Evolutionary conservation across 768 basidiomycete species (phyloP), one percentile per base, ranked within the genome.

Genomic region (Tricholoma matsutake): DNA sequence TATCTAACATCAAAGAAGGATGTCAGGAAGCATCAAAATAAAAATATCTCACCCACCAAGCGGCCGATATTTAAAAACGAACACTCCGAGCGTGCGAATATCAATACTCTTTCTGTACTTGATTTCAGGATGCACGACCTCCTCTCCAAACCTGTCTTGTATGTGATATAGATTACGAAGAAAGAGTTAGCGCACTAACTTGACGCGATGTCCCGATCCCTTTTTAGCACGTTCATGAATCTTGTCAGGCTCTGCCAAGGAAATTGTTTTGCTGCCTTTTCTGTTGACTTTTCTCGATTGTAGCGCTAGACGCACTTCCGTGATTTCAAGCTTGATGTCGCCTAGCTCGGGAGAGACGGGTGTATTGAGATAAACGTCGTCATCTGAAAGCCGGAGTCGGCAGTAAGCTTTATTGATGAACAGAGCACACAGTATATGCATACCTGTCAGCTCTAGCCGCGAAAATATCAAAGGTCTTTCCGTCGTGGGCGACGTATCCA

Each of bases 401-500:
- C 13, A 34, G 37, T 47, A 18, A 0, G 4, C 10, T 10, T 11
- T 9, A 20, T 56, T 1, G 18, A 56, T 25, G 22, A 3, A 25
- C 22, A 25, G 22, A 25, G 22, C 22, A 25, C 22, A 37, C 1
- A 2, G 53, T 22, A 31, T 25, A 7, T 14, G 16, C 37, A 11
- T 25, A 61, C 69, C 69, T 1, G 69, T 70, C 20, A 70, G 66
- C n/a, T 61, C 62, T 14, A 65, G 37, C 3, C 63, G 34, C 7
- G 69, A 65, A 29, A 70, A 70, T 29, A 64, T 56, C 22, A 68
- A 67, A 3, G 55, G 57, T 47, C 61, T 35, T 32, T 32, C 32
- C 8, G 32, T 32, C 32, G 32, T 32, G 8, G 10, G 8, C 32
- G 32, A 32, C 10, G 32, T 32, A 32, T 10, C 32, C 8, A 32